Evolutionary conservation across 345 rosid species (phyloP).

Genomic region (Salix dunnii): DNA sequence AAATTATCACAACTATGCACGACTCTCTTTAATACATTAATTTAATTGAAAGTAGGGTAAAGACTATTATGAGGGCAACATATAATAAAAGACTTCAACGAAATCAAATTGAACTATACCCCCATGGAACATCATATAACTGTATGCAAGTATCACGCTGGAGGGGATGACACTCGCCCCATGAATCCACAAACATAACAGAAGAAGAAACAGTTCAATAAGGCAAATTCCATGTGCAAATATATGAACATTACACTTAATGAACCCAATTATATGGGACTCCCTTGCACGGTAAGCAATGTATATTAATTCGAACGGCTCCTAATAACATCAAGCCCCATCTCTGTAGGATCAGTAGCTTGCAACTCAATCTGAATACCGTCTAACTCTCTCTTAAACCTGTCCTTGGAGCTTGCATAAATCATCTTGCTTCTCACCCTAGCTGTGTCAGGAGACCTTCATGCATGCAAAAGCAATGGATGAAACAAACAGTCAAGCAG

Average conservation of each 20-base stretch:
- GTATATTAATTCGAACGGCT: constrained; percentile 45
- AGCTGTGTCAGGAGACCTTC: constrained; percentile 60
- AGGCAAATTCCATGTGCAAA: constrained; percentile 25
- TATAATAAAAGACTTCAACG: not conserved
- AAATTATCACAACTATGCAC: not conserved
- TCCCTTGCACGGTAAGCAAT: constrained; percentile 15
- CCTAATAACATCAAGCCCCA: constrained; percentile 64
- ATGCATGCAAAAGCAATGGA: not conserved
- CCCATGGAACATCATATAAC: constrained; percentile 31
- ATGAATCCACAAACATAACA: constrained; percentile 28
- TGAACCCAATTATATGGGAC: constrained; percentile 16
- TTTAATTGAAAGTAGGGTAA: not conserved
- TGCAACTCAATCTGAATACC: constrained; percentile 68
- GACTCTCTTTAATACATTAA: not conserved
- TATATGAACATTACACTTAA: constrained; percentile 32
- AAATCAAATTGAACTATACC: constrained; percentile 19
- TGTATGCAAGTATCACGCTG: constrained; percentile 29
- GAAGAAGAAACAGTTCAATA: constrained; percentile 5
- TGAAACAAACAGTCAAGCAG: not conserved
- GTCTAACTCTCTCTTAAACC: constrained; percentile 62
- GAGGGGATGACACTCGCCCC: constrained; percentile 26
- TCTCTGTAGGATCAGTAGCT: constrained; percentile 68
- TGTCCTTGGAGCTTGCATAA: constrained; percentile 69
- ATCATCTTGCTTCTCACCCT: constrained; percentile 74
- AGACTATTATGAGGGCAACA: not conserved